Base-by-base conservation (phyloP, 1,284 basidiomycete genomes). In the Microbotryum intermedium region DNA sequence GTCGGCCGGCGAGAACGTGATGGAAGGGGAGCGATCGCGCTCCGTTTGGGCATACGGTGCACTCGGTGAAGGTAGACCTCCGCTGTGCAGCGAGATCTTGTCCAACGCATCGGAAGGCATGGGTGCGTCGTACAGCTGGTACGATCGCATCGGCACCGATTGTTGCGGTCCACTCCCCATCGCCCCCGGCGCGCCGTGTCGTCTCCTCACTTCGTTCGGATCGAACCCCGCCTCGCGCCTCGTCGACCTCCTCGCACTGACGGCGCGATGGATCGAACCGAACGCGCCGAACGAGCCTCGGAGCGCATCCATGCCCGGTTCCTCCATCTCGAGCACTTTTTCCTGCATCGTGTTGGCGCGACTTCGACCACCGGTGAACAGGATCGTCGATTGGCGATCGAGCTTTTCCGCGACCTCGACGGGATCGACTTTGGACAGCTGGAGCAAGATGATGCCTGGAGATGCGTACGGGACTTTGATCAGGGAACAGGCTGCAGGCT, bases 371-470 rank as follows among this genome's bases (percentile, higher is more conserved):
- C 65, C 70, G 9, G 61, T 55, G 20, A 95, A 80, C 30, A 95
- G 83, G 48, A 94, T 81, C 0, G 91, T 94, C 6, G 87, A 86
- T 43, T 84, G 81, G 39, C 91, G 80, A 72, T 93, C 92, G 70
- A 95, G 84, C 18, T 65, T 53, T 18, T 66, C 55, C 59, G 79
- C 80, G 69, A 95, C 80, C 58, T 84, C 77, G 29, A 77, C 79
- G 4, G 89, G 89, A 72, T 92, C 89, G 66, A 91, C 81, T 76
- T 97, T 97, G 75, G 90, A 94, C 81, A 98, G 86, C 76, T 98
- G 94, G 10, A 98, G 84, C 64, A 98, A 84, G 21, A 87, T 89
- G 74, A 97, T 97, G 1, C 34, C 34, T 39, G 34, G 4, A 16
- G 34, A 39, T 18, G 34, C 6, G 13, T 16, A 39, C 25, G 93